A percentile compares a stretch with the other conserved stretches of the same genome.
These are phyloP conservation scores for Sporothrix schenckii DNA, from an alignment of 2,329 filamentous ascomycete species.

Conservation along the genomic window DNA sequence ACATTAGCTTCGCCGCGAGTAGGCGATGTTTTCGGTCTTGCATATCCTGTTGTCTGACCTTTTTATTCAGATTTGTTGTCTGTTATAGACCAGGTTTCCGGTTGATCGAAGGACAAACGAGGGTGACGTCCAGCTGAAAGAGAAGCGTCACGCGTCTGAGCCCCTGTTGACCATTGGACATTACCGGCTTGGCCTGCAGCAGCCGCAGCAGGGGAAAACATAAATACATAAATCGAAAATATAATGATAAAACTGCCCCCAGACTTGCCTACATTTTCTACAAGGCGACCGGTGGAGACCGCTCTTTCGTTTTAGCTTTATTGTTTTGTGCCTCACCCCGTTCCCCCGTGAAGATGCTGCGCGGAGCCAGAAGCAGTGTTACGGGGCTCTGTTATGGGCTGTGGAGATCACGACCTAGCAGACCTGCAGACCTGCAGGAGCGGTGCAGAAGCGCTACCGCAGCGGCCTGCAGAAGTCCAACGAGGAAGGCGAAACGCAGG, in stretches of 20 bases:
- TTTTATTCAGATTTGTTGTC: slow-evolving; percentile 18
- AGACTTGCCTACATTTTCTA: slow-evolving; percentile 3
- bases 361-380: slow-evolving; percentile 21
- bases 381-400: slow-evolving; percentile 13
- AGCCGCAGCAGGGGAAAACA: background rate
- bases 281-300: slow-evolving; percentile 29
- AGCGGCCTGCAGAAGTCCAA: background rate
- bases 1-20: background rate
- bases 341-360: background rate
- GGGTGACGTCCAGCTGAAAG: slow-evolving; percentile 1
- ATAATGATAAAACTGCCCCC: background rate
- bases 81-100: slow-evolving; percentile 15
- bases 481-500: slow-evolving; percentile 24
- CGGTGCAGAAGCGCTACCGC: slow-evolving; percentile 9
- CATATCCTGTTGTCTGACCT: background rate
- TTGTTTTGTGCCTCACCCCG: background rate
- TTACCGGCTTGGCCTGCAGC: slow-evolving; percentile 10
- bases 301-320: background rate
- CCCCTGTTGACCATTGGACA: background rate
- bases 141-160: background rate
- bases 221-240: background rate
- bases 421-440: slow-evolving; percentile 12
- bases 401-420: background rate
- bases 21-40: background rate
- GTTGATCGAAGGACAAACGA: background rate